A percentile compares a stretch with the other conserved stretches of the same genome.
Evolutionary conservation across 2,329 filamentous ascomycete species (phyloP).

Genomic region (Xylaria multiplex): DNA sequence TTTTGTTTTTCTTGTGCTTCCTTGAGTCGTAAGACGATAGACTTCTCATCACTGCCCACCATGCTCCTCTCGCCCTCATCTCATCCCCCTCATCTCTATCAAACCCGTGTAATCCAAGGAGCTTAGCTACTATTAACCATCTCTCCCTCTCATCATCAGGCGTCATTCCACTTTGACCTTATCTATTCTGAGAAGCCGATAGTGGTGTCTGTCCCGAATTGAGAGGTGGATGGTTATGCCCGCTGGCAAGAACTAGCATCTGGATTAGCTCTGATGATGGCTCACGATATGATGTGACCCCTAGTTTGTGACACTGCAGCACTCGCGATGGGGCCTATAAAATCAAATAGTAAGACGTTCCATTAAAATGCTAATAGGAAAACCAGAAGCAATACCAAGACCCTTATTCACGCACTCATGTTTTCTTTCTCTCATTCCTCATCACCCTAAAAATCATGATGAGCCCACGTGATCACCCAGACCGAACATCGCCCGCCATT

Average conservation of each 20-base stretch:
- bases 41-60: too few species aligned
- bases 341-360: conserved; percentile 5
- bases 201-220: not conserved
- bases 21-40: not conserved
- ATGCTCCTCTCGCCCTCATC: too few species aligned
- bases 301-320: not conserved
- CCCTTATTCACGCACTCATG: not conserved
- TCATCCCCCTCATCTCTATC: not conserved
- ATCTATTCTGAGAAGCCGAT: not conserved
- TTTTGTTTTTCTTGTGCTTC: not conserved
- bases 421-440: not conserved
- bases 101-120: not conserved
- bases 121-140: not conserved
- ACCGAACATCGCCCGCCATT: not conserved
- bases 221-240: not conserved
- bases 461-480: not conserved
- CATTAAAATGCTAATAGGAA: conserved; percentile 10
- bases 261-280: not conserved
- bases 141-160: not conserved
- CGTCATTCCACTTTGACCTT: not conserved
- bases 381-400: not conserved
- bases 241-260: not conserved
- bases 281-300: not conserved
- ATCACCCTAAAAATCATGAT: conserved; percentile 3
- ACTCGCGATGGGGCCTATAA: not conserved